A percentile compares a stretch with the other conserved stretches of the same genome.
phyloP scores from a whole-genome alignment of 768 basidiomycete genomes.

The Butyriboletus loyo region DNA sequence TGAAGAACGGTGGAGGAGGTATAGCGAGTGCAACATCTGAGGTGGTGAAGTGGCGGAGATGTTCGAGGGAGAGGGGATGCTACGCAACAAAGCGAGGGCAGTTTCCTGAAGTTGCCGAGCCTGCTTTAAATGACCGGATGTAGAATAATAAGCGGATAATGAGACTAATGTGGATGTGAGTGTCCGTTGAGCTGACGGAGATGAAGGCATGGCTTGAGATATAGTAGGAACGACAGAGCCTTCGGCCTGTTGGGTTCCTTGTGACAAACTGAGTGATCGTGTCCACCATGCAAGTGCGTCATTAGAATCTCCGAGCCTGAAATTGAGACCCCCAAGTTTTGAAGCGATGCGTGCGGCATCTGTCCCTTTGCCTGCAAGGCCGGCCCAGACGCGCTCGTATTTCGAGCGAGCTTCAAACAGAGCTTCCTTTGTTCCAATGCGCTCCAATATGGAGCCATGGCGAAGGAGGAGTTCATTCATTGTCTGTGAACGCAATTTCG shows the following conservation, averaged over 20 bases:
- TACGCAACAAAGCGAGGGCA: constrained; percentile 52
- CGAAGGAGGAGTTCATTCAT: constrained; percentile 52
- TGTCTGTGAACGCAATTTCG: constrained; percentile 48
- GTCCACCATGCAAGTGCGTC: constrained; percentile 70
- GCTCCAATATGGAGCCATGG: constrained; percentile 57
- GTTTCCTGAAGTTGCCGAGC: constrained; percentile 58
- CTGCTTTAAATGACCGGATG: constrained; percentile 49
- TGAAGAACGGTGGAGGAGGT: constrained; percentile 71
- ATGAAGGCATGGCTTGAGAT: constrained; percentile 44
- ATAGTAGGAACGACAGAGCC: constrained; percentile 24
- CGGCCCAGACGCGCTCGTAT: constrained; percentile 58
- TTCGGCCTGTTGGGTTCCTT: constrained; percentile 29
- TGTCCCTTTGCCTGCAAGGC: constrained; percentile 36
- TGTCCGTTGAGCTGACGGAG: constrained; percentile 62
- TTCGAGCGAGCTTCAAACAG: constrained; percentile 52
- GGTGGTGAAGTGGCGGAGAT: constrained; percentile 47
- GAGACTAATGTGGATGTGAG: constrained; percentile 62
- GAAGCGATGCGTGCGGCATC: constrained; percentile 55
- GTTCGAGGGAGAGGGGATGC: constrained; percentile 46
- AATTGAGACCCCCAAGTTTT: constrained; percentile 66
- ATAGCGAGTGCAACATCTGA: constrained; percentile 61
- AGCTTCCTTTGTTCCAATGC: constrained; percentile 50
- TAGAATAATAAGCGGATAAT: constrained; percentile 68
- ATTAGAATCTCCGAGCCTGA: constrained; percentile 48
- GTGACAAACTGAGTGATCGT: constrained; percentile 48